phyloP scores from a whole-genome alignment of 2,329 filamentous ascomycete species.

The Alternaria triticina region DNA sequence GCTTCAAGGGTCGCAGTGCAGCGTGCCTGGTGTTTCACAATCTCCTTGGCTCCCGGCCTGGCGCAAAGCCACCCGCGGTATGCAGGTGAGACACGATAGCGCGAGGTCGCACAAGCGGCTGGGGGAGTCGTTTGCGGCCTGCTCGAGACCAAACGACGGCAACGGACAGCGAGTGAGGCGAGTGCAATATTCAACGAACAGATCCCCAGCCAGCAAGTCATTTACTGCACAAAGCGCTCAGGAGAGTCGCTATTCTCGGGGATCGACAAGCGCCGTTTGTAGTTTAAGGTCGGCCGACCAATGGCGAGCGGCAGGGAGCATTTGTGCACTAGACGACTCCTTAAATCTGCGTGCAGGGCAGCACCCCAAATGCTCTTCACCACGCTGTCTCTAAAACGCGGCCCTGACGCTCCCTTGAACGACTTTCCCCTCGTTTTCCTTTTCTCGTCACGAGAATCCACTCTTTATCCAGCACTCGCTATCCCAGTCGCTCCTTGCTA shows the following conservation, averaged over 20 bases:
- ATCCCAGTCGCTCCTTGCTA: constrained; percentile 32
- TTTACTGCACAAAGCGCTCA: neutral
- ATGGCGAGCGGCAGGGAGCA: constrained; percentile 13
- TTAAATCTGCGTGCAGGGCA: constrained; percentile 30
- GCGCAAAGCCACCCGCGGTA: constrained; percentile 15
- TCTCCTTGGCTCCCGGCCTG: constrained; percentile 11
- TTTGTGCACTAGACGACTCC: constrained; percentile 24
- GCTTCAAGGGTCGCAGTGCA: constrained; percentile 6
- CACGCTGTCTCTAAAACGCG: constrained; percentile 32
- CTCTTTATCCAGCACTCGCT: constrained; percentile 30
- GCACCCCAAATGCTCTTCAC: constrained; percentile 32
- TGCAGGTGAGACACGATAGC: constrained; percentile 3
- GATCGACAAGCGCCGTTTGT: constrained; percentile 28
- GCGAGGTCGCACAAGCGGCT: constrained; percentile 12
- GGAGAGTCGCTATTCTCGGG: constrained; percentile 3
- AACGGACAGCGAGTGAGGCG: neutral
- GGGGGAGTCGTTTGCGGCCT: constrained; percentile 7
- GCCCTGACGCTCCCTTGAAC: constrained; percentile 32
- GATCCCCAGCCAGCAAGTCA: neutral
- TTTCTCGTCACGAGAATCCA: constrained; percentile 32
- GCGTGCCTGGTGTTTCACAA: constrained; percentile 13
- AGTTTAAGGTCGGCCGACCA: constrained; percentile 16
- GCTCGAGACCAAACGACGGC: neutral
- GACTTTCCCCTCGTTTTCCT: constrained; percentile 19
- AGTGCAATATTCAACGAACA: neutral